A percentile compares a stretch with the other conserved stretches of the same genome.
These are phyloP conservation scores for Alternaria sp. DNA, from an alignment of 2,329 filamentous ascomycete species.

Conservation along the genomic window DNA sequence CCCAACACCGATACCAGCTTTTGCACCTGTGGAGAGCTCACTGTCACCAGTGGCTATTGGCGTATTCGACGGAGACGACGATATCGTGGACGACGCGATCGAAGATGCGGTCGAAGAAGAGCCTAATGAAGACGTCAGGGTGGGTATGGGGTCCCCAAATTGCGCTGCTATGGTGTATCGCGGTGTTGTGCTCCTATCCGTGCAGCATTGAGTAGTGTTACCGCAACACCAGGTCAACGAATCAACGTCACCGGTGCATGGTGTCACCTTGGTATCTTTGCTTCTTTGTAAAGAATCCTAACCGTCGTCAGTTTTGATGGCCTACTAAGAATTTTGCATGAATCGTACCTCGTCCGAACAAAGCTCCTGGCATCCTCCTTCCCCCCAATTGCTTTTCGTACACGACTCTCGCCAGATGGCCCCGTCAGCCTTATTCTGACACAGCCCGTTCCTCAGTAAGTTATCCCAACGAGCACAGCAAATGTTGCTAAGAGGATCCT, in stretches of 20 bases:
- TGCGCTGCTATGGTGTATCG: conserved; percentile 7
- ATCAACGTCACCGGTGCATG: neutral
- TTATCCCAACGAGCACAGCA: neutral
- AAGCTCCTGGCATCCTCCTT: conserved; percentile 15
- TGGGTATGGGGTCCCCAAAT: conserved; percentile 12
- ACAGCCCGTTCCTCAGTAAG: neutral
- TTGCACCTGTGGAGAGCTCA: neutral
- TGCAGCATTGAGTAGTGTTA: neutral
- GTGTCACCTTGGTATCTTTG: neutral
- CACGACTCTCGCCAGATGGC: conserved; percentile 9
- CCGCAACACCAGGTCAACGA: conserved; percentile 1
- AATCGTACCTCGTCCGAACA: conserved; percentile 12
- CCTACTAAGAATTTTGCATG: neutral
- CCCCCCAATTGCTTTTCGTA: conserved; percentile 7
- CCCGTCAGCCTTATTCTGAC: neutral
- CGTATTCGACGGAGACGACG: neutral
- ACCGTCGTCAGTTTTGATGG: neutral
- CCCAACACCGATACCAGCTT: conserved; percentile 10
- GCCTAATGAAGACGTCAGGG: neutral
- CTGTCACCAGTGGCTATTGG: neutral
- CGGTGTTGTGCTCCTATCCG: neutral
- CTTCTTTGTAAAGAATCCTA: neutral
- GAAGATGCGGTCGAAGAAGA: neutral
- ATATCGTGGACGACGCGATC: neutral
- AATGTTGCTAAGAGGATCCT: neutral